Base-by-base conservation (phyloP, 2,329 filamentous ascomycete species). In the Pseudocercospora pini-densiflorae region DNA sequence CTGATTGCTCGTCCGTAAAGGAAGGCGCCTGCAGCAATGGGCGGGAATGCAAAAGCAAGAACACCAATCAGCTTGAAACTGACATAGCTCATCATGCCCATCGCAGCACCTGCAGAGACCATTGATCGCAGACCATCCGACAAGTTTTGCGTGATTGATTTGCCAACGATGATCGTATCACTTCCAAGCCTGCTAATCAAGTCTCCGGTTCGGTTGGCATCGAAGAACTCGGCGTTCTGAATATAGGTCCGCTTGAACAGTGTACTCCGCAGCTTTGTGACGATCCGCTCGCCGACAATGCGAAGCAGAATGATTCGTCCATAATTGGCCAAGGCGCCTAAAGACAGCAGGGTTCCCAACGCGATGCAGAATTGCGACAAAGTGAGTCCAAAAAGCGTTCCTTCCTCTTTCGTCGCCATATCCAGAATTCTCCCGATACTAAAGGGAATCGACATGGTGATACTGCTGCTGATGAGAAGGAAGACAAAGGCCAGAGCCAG, bases 151-250 rank as follows among this genome's bases (percentile, higher is more conserved):
- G 95, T 99, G 71, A 99, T 97, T 75, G 93, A 97, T 81, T 99
- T 99, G 77, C 94, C 95, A 62, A 99, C 95, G 75, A 99, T 96
- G 76, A 98, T 93, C 0, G 95, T 97, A 78, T 99, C 96, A 1
- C 94, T 97, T 75, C 94, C 94, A 54, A 99, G 88, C 43, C 96
- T 90, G 43, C 94, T 98, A 75, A 99, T 97, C 73, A 99, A 83
- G 77, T 99, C 95, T 78, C 95, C 95, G 27, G 97, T 94, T 27
- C 95, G 88, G 81, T 99, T 99, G 45, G 95, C 95, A 77, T 99
- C 95, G 76, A 99, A 99, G 82, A 99, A 99, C 76, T 98, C 95
- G 65, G 95, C 95, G 79, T 99, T 95, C 79, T 99, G 95, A n/a
- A 95, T 87, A 73, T 96, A 97, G 0, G 95, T 99, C 70, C 91